These are phyloP conservation scores for Lipomyces spencermartinsiae DNA, from an alignment of 805 yeast species.

Conservation along the genomic window DNA sequence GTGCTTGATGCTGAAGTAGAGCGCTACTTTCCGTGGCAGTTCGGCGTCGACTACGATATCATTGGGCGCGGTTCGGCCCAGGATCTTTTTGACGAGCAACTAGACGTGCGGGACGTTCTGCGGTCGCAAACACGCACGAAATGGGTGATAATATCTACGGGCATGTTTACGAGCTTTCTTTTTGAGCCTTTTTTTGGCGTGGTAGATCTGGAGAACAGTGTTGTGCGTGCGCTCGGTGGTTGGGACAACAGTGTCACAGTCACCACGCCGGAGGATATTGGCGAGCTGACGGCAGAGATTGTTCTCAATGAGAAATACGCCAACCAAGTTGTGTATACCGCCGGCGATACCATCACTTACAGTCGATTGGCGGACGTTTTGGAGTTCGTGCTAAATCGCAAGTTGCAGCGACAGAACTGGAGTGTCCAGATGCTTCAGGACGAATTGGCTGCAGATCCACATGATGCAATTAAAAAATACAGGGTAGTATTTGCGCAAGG, in stretches of 20 bases:
- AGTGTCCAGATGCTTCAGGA: no score
- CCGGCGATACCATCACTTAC: constrained; percentile 10
- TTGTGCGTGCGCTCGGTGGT: constrained; percentile 1
- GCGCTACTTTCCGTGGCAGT: no score
- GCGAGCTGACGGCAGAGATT: constrained; percentile 1
- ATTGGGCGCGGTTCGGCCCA: no score
- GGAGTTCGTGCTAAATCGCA: not conserved
- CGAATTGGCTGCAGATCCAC: no score
- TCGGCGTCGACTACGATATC: no score
- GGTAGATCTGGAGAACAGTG: not conserved
- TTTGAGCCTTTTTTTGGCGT: constrained; percentile 9
- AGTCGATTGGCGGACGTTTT: not conserved
- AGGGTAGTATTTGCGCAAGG: no score
- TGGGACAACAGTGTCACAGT: constrained; percentile 5
- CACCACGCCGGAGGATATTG: constrained; percentile 10
- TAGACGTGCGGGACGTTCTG: not conserved
- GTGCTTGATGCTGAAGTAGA: no score
- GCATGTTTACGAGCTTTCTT: constrained; percentile 10
- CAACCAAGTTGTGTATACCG: constrained; percentile 7
- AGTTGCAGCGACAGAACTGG: no score
- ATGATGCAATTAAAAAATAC: no score
- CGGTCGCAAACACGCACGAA: constrained; percentile 6
- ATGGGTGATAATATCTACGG: constrained; percentile 4
- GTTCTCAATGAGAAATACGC: not conserved
- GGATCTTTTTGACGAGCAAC: no score